Conservation (phyloP, 75 land plant genomes). For the Chamaecyparis obtusa region DNA sequence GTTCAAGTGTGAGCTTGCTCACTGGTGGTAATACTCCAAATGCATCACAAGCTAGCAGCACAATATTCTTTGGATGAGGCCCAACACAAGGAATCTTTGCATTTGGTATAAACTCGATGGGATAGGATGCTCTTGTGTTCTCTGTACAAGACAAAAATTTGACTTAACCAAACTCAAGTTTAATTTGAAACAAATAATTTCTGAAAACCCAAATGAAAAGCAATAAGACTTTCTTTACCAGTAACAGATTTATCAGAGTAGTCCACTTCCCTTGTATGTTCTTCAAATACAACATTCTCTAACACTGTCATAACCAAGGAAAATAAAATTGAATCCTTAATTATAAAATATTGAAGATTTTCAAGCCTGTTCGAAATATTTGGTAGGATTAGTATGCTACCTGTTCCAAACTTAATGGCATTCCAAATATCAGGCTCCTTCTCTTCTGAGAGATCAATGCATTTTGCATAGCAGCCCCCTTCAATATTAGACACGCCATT, state of each 20-base stretch:
- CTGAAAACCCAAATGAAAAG: background rate
- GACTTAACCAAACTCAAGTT: background rate
- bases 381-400: constrained; percentile 1
- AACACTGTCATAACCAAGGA: constrained; percentile 23
- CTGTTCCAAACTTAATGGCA: constrained; percentile 34
- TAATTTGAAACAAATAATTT: background rate
- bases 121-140: constrained; percentile 47
- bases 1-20: constrained; percentile 42
- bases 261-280: constrained; percentile 45
- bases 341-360: background rate
- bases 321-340: background rate
- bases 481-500: constrained; percentile 36
- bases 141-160: constrained; percentile 16
- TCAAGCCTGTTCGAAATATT: background rate
- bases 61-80: constrained; percentile 49
- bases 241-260: constrained; percentile 46
- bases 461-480: constrained; percentile 35
- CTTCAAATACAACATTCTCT: constrained; percentile 53
- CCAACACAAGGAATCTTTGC: constrained; percentile 44
- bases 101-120: constrained; percentile 44
- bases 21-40: constrained; percentile 49
- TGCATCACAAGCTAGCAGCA: constrained; percentile 47
- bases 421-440: constrained; percentile 38
- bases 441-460: constrained; percentile 28
- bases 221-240: constrained; percentile 14